Conservation (phyloP, 371 early-diverging fungal genomes). For the Mortierella sp. region DNA sequence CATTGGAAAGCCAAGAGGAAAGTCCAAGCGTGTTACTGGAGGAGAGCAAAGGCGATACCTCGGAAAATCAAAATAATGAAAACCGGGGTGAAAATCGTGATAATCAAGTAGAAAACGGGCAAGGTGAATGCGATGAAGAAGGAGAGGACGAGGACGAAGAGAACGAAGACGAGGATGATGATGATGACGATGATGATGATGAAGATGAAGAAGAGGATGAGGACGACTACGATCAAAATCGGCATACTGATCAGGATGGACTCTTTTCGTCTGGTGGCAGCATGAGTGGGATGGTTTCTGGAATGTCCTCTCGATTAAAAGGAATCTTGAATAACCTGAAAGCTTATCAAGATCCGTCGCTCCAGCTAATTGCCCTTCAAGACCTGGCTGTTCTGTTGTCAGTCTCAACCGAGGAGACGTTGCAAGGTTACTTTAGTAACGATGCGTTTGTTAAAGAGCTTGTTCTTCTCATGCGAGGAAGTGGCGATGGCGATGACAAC, state of each 20-base stretch:
- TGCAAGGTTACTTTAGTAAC: conserved; percentile 67
- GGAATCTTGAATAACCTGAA: conserved; percentile 66
- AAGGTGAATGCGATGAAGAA: conserved; percentile 41
- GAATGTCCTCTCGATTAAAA: conserved; percentile 60
- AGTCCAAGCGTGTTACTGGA: not conserved
- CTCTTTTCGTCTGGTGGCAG: conserved; percentile 60
- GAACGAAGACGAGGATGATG: conserved; percentile 45
- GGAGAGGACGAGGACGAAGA: conserved; percentile 35
- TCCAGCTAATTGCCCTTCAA: conserved; percentile 76
- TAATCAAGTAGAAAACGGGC: conserved; percentile 5
- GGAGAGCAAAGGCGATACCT: not conserved
- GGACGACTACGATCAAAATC: conserved; percentile 28
- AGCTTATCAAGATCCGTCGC: conserved; percentile 67
- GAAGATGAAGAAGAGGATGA: conserved; percentile 62
- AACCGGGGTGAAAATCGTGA: not conserved
- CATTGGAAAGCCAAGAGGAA: not conserved
- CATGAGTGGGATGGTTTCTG: conserved; percentile 64
- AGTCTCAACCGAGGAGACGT: conserved; percentile 77
- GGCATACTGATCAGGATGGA: conserved; percentile 56
- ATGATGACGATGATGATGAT: conserved; percentile 58
- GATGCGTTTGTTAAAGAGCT: conserved; percentile 71
- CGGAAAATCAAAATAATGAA: not conserved
- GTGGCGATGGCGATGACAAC: conserved; percentile 62
- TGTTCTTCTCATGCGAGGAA: conserved; percentile 67
- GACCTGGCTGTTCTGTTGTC: conserved; percentile 76